A percentile compares a stretch with the other conserved stretches of the same genome.
These are phyloP conservation scores for Candida loeiensis DNA, from an alignment of 805 yeast genomes.

Conservation along the genomic window DNA sequence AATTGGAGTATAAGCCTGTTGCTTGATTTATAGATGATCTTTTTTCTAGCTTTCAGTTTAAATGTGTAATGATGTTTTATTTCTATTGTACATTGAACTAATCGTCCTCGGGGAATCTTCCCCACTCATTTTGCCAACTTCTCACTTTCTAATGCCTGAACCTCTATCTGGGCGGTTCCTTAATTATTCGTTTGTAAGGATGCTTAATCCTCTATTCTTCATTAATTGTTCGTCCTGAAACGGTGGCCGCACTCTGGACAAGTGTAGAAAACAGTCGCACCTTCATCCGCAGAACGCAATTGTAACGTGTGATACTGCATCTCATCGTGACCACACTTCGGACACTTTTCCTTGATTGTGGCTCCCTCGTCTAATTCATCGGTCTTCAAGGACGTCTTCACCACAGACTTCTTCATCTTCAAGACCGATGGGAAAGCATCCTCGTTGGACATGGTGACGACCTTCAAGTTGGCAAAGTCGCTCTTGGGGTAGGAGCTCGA, in stretches of 20 bases:
- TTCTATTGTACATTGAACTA: constrained; percentile 9
- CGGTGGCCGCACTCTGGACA: constrained; percentile 91
- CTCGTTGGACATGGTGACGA: constrained; percentile 81
- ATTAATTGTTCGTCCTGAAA: constrained; percentile 90
- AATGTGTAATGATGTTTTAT: constrained; percentile 8
- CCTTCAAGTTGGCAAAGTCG: constrained; percentile 74
- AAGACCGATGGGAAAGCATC: constrained; percentile 92
- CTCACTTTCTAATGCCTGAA: background rate
- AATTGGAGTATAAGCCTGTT: constrained; percentile 65
- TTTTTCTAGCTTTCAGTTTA: background rate
- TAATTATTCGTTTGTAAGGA: background rate
- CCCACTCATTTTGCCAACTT: background rate
- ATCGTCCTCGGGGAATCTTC: background rate
- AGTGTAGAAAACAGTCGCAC: constrained; percentile 97
- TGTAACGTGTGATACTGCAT: constrained; percentile 98
- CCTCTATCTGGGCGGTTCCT: background rate
- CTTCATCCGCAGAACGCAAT: constrained; percentile 97
- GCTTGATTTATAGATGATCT: background rate
- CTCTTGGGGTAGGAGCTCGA: constrained; percentile 39
- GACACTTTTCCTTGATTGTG: constrained; percentile 94
- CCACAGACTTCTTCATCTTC: constrained; percentile 79
- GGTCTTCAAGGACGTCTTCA: constrained; percentile 74
- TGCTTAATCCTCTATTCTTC: background rate
- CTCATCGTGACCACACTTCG: constrained; percentile 97
- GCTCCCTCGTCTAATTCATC: constrained; percentile 93